Conservation (phyloP, 225 moss, liverwort and hornwort genomes). For the Neckera pumila region DNA sequence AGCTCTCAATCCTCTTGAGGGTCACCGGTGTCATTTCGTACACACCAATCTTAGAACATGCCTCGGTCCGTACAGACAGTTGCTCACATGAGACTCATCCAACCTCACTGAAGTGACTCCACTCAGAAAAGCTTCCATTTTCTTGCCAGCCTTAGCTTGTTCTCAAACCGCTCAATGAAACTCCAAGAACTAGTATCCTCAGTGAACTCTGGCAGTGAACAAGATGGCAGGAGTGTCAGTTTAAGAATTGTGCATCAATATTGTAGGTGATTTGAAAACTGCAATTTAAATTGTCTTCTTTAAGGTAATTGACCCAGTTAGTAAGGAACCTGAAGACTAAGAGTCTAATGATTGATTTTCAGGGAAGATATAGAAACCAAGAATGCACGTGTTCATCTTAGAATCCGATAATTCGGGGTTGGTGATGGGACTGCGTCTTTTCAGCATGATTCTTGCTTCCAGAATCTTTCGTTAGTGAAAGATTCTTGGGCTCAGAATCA, state of each 20-base stretch:
- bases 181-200: neutral
- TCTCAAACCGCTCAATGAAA: neutral
- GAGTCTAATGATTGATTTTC: neutral
- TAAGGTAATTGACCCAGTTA: neutral
- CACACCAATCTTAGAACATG: too few relatives aligned
- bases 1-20: neutral
- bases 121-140: neutral
- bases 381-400: neutral
- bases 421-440: neutral
- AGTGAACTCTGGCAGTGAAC: neutral
- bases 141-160: neutral
- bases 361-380: neutral
- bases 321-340: neutral
- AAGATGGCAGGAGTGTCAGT: neutral
- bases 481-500: neutral
- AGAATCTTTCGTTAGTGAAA: neutral
- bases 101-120: neutral
- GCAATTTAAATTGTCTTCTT: neutral
- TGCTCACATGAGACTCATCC: neutral
- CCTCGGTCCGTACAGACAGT: neutral
- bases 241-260: neutral
- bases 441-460: neutral
- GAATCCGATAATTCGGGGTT: neutral
- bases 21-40: neutral
- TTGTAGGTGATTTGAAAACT: neutral